Evolutionary conservation across 495 filamentous ascomycete genomes (phyloP).

Genomic region (Thermochaetoides thermophila): DNA sequence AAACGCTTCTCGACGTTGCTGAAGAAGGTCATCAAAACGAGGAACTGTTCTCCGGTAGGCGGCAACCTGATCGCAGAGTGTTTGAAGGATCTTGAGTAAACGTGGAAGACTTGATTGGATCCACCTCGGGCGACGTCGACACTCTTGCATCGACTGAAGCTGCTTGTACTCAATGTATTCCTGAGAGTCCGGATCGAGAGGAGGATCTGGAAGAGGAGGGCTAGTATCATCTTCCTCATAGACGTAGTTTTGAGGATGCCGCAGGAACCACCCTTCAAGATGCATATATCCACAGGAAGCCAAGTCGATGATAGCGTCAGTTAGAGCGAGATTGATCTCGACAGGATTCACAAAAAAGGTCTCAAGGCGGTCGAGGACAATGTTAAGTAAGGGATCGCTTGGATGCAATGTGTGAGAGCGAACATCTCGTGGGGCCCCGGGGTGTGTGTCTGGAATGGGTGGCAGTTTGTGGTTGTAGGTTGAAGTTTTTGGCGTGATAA

Average conservation of each 20-base stretch:
- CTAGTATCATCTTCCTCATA: constrained; percentile 31
- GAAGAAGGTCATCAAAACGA: constrained; percentile 61
- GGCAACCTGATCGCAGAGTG: constrained; percentile 48
- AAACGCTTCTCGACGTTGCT: constrained; percentile 55
- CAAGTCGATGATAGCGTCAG: constrained; percentile 67
- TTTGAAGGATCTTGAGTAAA: constrained; percentile 34
- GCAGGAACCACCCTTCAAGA: constrained; percentile 80
- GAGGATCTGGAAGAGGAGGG: constrained; percentile 11
- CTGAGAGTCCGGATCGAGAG: constrained; percentile 19
- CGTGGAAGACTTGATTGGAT: constrained; percentile 30
- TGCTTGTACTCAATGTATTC: constrained; percentile 31
- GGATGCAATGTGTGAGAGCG: constrained; percentile 45
- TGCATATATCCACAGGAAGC: constrained; percentile 69
- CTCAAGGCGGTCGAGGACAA: constrained; percentile 51
- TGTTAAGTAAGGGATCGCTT: constrained; percentile 63
- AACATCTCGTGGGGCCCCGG: constrained; percentile 39
- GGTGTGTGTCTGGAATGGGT: constrained; percentile 33
- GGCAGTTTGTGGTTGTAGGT: constrained; percentile 36
- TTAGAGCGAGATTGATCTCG: constrained; percentile 75
- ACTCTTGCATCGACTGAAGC: constrained; percentile 29
- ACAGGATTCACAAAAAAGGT: constrained; percentile 81
- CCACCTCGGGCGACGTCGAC: constrained; percentile 37
- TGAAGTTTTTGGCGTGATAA: constrained; percentile 39
- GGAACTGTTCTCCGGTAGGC: constrained; percentile 53
- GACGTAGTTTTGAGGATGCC: constrained; percentile 48